These are phyloP conservation scores for Apiotrichum brassicae DNA, from an alignment of 1,284 basidiomycete genomes.

Conservation along the genomic window DNA sequence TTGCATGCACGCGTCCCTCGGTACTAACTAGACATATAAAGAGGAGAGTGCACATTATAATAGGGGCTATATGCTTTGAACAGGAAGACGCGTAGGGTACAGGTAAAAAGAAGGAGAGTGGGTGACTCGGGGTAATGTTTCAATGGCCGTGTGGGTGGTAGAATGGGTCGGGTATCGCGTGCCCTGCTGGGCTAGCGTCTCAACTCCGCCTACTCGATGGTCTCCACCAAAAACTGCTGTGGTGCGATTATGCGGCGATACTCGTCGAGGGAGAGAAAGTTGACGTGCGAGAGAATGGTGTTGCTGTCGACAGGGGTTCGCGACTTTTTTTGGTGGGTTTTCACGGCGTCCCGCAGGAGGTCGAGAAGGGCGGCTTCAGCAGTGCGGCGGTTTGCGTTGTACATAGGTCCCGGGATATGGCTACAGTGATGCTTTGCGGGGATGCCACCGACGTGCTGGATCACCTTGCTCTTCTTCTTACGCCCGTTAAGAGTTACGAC, in stretches of 20 bases:
- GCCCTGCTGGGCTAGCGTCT: background rate
- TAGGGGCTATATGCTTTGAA: no score
- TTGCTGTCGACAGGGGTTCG: background rate
- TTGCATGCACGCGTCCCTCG: no score
- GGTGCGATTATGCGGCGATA: background rate
- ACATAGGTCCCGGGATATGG: background rate
- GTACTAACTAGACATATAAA: no score
- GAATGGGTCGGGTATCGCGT: background rate
- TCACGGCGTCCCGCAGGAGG: background rate
- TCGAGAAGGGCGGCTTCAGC: background rate
- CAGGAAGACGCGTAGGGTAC: no score
- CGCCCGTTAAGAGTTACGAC: background rate
- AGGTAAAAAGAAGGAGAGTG: no score
- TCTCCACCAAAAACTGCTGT: slow-evolving; percentile 1
- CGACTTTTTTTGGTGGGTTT: background rate
- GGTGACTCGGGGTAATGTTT: no score
- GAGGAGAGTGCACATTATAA: no score
- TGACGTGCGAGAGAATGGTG: background rate
- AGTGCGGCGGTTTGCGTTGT: background rate
- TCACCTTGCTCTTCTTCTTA: background rate
- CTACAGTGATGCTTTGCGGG: background rate
- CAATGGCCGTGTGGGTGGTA: background rate
- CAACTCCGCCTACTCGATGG: background rate
- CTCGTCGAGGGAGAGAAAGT: background rate
- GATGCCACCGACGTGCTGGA: background rate